Base-by-base conservation (phyloP, 140 eudicot genomes). In the Cichorium intybus region DNA sequence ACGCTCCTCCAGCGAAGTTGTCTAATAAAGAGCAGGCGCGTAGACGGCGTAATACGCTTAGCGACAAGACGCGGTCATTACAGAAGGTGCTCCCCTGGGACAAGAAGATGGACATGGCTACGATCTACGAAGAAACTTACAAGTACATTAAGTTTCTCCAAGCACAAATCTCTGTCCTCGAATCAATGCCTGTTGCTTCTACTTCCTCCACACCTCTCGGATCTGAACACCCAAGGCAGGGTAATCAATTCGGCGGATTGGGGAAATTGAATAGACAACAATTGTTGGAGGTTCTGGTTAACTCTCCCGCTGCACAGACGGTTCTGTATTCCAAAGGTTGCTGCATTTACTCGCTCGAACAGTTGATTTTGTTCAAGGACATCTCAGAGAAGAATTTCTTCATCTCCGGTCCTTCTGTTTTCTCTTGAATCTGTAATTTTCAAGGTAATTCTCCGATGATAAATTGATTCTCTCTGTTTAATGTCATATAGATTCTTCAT, bases 281-380 rank as follows among this genome's bases (percentile, higher is more conserved):
- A 59, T 22, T 90, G 63, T 49, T 90, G 58, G 82, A 87, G 78
- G 79, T 80, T 16, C 29, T 84, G 79, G 77, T 87, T 54, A 87
- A 80, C 79, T 90, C 97, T 9, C 77, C 82, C 20, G 82, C 41
- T 18, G 89, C 76, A n/a, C 97, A 90, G 64, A 35, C 79, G 59
- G 11, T 48, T 41, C 56, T 90, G 55, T 80, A 66, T 62, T 70
- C 92, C 2, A 69, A 64, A 37, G 93, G 87, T 2, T 77, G 71
- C 64, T 90, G 97, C 55, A 62, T 90, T 34, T 84, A 79, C 77
- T 84, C 95, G 3, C 18, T 62, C 6, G 97, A 90, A 20, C 97
- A 90, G 77, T 22, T 87, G 70, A 29, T 58, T 33, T 49, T 66
- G 74, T 68, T 84, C 48, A 71, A 74, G 72, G 65, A 71, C 18